Conservation (phyloP, 176 grass and related monocot species). For the Chrysopogon serrulatus region DNA sequence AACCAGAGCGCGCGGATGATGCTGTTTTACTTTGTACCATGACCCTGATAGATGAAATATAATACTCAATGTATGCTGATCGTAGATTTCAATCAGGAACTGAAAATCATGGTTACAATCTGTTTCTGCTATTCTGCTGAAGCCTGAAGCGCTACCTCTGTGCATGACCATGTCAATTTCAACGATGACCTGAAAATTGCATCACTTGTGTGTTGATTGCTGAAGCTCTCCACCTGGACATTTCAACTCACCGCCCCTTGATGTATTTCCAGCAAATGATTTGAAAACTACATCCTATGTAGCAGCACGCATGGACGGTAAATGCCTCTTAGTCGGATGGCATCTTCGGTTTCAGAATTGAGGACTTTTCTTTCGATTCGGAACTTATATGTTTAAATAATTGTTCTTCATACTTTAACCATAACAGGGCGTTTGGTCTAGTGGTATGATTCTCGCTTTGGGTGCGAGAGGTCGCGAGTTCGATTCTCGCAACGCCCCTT, state of each 20-base stretch:
- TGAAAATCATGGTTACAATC: background rate
- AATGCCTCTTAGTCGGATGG: background rate
- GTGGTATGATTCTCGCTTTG: conserved; percentile 99
- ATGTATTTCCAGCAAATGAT: background rate
- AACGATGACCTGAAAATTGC: background rate
- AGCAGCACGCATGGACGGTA: background rate
- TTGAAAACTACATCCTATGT: background rate
- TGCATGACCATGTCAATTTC: background rate
- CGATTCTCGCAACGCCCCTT: conserved; percentile 96
- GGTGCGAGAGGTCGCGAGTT: conserved; percentile 98
- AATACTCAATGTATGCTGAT: background rate
- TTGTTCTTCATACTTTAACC: too few relatives aligned
- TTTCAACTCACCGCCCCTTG: background rate
- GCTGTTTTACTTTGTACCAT: background rate
- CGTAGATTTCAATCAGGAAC: background rate
- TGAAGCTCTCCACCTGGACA: background rate
- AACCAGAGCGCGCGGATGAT: background rate
- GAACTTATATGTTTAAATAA: too few relatives aligned
- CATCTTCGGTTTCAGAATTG: background rate
- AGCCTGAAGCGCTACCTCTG: background rate
- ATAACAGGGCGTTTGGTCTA: conserved; percentile 90
- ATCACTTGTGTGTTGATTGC: background rate
- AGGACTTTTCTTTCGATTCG: background rate
- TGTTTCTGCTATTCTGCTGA: background rate
- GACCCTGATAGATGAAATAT: background rate